phyloP scores from a whole-genome alignment of 1,139 yeast genomes.

The Geotrichum histeridarum region DNA sequence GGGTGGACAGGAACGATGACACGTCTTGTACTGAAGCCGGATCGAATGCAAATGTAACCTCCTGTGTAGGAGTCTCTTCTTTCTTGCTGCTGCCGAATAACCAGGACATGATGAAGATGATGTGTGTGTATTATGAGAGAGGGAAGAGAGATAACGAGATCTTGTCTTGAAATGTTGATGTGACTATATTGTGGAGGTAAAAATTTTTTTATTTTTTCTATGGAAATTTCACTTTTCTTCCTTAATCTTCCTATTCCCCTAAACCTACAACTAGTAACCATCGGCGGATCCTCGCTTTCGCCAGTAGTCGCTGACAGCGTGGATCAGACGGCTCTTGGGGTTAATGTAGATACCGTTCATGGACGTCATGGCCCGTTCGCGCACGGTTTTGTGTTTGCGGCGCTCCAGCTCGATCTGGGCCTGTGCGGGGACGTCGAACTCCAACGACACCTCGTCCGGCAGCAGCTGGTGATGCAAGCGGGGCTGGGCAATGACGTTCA shows the following conservation, averaged over 20 bases:
- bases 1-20: conserved; percentile 56
- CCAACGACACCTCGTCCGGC: conserved; percentile 65
- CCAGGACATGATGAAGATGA: conserved; percentile 53
- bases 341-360: conserved; percentile 46
- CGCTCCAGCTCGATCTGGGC: conserved; percentile 33
- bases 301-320: conserved; percentile 57
- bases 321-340: conserved; percentile 39
- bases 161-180: background rate
- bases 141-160: background rate
- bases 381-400: conserved; percentile 43
- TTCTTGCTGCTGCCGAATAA: conserved; percentile 50
- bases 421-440: conserved; percentile 43
- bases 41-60: conserved; percentile 48
- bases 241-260: background rate
- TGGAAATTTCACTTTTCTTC: background rate
- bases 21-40: conserved; percentile 63
- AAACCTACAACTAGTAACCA: conserved; percentile 32
- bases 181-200: conserved; percentile 1
- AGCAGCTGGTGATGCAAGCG: conserved; percentile 84
- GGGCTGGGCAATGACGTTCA: conserved; percentile 70
- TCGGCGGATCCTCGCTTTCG: conserved; percentile 49
- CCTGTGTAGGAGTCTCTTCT: conserved; percentile 29
- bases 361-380: conserved; percentile 42
- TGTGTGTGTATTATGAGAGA: background rate
- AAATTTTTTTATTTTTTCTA: background rate